Evolutionary conservation across 2,329 filamentous ascomycete species (phyloP).

Genomic region (Trichoderma sp.): DNA sequence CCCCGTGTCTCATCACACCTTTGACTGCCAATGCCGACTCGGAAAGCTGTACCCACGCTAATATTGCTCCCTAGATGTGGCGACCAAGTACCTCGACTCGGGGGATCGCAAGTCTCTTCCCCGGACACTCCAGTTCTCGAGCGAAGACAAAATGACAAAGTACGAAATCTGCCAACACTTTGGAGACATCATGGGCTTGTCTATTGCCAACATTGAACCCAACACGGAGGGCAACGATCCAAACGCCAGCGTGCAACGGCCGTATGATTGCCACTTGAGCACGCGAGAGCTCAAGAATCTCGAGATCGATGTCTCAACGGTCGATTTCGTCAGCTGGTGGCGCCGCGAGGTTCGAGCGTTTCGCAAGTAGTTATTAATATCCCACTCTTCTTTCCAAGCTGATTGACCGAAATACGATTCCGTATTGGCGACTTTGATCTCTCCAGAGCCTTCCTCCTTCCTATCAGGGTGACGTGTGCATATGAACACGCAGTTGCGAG

Average conservation of each 20-base stretch:
- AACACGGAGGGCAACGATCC: constrained; percentile 71
- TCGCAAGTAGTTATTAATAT: constrained; percentile 42
- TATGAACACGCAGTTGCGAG: neutral
- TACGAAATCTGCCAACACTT: constrained; percentile 81
- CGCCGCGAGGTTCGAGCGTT: constrained; percentile 59
- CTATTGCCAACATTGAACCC: constrained; percentile 64
- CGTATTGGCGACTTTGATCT: neutral
- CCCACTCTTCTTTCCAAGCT: neutral
- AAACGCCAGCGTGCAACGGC: constrained; percentile 68
- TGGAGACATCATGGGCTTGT: constrained; percentile 74
- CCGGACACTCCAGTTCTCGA: constrained; percentile 75
- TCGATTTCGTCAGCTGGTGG: constrained; percentile 83
- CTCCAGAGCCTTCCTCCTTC: neutral
- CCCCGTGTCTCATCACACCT: neutral
- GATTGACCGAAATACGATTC: neutral
- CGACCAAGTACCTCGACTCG: constrained; percentile 61
- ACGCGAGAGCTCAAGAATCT: constrained; percentile 70
- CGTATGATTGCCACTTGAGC: constrained; percentile 85
- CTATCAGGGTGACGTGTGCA: neutral
- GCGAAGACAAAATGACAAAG: constrained; percentile 83
- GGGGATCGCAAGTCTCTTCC: constrained; percentile 57
- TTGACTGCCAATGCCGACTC: neutral
- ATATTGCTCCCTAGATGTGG: constrained; percentile 55
- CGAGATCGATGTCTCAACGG: constrained; percentile 70
- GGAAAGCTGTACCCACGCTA: neutral